A percentile compares a stretch with the other conserved stretches of the same genome.
Conservation (phyloP, 345 rosid genomes). For the Euclidium syriacum region DNA sequence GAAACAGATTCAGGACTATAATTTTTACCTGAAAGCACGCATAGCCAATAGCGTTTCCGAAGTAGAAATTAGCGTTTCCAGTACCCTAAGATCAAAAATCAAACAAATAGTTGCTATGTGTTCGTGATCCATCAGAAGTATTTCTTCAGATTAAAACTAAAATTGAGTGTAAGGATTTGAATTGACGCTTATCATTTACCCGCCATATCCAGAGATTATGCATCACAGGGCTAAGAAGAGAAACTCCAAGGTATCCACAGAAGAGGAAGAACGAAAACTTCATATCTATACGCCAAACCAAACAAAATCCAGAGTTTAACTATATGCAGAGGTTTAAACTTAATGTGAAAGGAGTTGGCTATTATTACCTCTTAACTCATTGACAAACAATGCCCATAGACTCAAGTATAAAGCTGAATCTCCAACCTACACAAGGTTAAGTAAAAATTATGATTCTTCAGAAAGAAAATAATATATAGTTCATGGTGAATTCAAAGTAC, state of each 20-base stretch:
- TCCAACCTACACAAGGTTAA: slow-evolving; percentile 57
- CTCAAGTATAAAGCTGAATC: slow-evolving; percentile 87
- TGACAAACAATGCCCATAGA: slow-evolving; percentile 71
- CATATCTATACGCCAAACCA: slow-evolving; percentile 62
- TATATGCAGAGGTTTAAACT: slow-evolving; percentile 8
- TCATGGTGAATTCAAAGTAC: slow-evolving; percentile 20
- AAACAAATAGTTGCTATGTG: slow-evolving; percentile 4
- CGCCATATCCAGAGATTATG: slow-evolving; percentile 98
- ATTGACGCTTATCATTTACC: slow-evolving; percentile 42
- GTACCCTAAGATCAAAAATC: slow-evolving; percentile 62
- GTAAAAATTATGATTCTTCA: neutral
- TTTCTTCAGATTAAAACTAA: too few species aligned
- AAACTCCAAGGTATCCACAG: slow-evolving; percentile 84
- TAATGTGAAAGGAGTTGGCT: slow-evolving; percentile 4
- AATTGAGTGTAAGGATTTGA: neutral
- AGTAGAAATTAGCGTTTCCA: slow-evolving; percentile 96
- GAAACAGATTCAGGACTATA: slow-evolving; percentile 5
- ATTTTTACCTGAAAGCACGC: slow-evolving; percentile 89
- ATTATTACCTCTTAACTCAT: slow-evolving; percentile 76
- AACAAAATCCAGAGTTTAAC: slow-evolving; percentile 20
- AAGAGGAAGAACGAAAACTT: slow-evolving; percentile 87
- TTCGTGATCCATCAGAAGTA: too few species aligned
- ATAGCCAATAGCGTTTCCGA: slow-evolving; percentile 82
- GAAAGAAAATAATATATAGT: neutral
- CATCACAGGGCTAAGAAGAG: slow-evolving; percentile 96